These are phyloP conservation scores for Globisporangium ultimum DNA, from an alignment of 352 stramenopile species.

Conservation along the genomic window DNA sequence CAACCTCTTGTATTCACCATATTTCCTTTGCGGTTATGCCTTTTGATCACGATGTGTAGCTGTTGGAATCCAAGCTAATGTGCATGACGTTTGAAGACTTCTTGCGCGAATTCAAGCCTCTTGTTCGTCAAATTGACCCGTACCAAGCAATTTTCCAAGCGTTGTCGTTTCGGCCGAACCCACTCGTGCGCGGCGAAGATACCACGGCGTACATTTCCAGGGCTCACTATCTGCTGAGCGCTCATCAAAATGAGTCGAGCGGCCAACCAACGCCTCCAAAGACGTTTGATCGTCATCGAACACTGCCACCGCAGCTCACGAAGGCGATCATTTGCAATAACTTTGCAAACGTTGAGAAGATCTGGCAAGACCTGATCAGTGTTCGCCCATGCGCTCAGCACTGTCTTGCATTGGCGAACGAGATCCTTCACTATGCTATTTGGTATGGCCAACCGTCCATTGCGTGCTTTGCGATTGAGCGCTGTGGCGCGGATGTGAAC, in stretches of 20 bases:
- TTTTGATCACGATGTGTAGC: conserved; percentile 12
- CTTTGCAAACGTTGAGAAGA: conserved; percentile 26
- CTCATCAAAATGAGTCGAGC: conserved; percentile 24
- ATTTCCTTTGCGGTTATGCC: too few species aligned
- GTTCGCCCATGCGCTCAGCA: conserved; percentile 13
- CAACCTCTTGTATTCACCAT: too few species aligned
- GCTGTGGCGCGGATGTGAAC: conserved; percentile 63
- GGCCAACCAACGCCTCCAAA: conserved; percentile 22
- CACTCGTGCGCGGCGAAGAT: conserved; percentile 43
- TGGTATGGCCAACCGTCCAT: conserved; percentile 62
- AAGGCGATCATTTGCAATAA: conserved; percentile 38
- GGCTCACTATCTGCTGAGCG: conserved; percentile 40
- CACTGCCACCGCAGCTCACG: conserved; percentile 50
- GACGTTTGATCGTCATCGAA: conserved; percentile 56
- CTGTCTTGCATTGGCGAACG: conserved; percentile 57
- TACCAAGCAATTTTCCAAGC: conserved; percentile 72
- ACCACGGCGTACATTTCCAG: conserved; percentile 54
- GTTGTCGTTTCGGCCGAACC: conserved; percentile 48
- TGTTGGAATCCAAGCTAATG: conserved; percentile 76
- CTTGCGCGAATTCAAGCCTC: conserved; percentile 75
- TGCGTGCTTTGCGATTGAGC: conserved; percentile 61
- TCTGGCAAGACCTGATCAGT: conserved; percentile 51
- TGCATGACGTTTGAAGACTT: conserved; percentile 85
- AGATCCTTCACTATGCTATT: conserved; percentile 75
- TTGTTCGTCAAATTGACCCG: conserved; percentile 70